A percentile compares a stretch with the other conserved stretches of the same genome.
Conservation (phyloP, 23 red algal genomes). For the Chondrus crispus region DNA sequence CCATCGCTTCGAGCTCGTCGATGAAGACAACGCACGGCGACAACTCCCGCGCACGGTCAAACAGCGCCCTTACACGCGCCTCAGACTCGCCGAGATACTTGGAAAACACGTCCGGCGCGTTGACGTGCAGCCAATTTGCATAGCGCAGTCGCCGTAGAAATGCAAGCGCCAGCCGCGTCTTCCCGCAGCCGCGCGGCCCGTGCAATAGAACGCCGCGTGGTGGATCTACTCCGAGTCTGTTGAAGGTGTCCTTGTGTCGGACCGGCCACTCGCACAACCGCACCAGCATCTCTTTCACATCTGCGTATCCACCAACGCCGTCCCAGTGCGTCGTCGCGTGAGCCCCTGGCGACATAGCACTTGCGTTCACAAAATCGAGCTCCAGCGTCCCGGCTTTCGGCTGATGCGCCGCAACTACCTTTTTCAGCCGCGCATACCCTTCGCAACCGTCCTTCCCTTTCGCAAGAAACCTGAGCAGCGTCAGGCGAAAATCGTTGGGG, state of each 20-base stretch:
- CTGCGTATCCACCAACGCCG: conserved; percentile 42
- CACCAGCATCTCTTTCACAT: conserved; percentile 51
- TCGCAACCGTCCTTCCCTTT: neutral
- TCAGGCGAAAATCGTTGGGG: conserved; percentile 7
- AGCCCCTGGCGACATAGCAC: neutral
- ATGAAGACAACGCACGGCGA: conserved; percentile 89
- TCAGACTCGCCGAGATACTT: conserved; percentile 85
- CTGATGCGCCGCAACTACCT: neutral
- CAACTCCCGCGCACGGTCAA: conserved; percentile 62
- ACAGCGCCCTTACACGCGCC: conserved; percentile 67
- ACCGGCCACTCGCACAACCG: conserved; percentile 59
- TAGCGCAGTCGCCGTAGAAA: conserved; percentile 45
- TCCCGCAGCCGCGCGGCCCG: conserved; percentile 76
- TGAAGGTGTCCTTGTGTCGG: conserved; percentile 39
- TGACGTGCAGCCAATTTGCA: conserved; percentile 72
- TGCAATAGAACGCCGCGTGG: conserved; percentile 61
- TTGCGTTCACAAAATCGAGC: neutral
- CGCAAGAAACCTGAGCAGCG: neutral
- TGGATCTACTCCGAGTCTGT: conserved; percentile 24
- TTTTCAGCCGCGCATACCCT: neutral
- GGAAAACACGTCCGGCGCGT: conserved; percentile 61
- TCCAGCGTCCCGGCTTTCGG: neutral
- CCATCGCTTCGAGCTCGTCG: conserved; percentile 91
- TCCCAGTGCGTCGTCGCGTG: conserved; percentile 28
- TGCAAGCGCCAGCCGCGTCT: conserved; percentile 56